phyloP scores from a whole-genome alignment of 306 rosid species.

The Crotalaria pallida region DNA sequence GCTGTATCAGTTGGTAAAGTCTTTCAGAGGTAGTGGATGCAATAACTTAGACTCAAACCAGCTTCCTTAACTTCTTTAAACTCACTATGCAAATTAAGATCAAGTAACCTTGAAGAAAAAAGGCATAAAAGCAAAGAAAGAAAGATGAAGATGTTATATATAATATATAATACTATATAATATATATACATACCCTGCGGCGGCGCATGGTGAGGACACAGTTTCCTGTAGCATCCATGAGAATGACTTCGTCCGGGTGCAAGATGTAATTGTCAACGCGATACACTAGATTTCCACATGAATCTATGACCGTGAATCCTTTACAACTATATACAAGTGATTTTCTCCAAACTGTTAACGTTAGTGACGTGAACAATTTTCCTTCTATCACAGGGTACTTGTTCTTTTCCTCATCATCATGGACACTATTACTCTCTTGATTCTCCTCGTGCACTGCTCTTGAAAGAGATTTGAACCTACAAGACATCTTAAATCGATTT shows the following conservation, averaged over 20 bases:
- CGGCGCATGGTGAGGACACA: slow-evolving; percentile 67
- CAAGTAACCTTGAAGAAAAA: no score
- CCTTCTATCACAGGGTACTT: slow-evolving; percentile 15
- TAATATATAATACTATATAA: no score
- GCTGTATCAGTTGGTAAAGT: no score
- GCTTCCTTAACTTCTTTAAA: no score
- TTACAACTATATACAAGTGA: slow-evolving; percentile 58
- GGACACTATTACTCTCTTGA: neutral
- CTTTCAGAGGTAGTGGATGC: no score
- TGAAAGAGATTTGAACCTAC: slow-evolving; percentile 49
- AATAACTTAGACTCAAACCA: no score
- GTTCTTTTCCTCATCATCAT: neutral
- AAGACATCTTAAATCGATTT: slow-evolving; percentile 35
- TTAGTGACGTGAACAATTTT: slow-evolving; percentile 33
- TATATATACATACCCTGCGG: slow-evolving; percentile 40
- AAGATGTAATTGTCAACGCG: slow-evolving; percentile 70
- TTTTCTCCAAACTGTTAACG: slow-evolving; percentile 83
- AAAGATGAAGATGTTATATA: neutral
- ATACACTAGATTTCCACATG: slow-evolving; percentile 63
- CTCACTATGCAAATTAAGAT: no score
- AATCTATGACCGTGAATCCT: slow-evolving; percentile 82
- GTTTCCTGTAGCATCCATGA: slow-evolving; percentile 77
- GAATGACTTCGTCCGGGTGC: slow-evolving; percentile 60
- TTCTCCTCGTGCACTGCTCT: slow-evolving; percentile 64
- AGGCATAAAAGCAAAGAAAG: no score